These are phyloP conservation scores for Tolypocladium nubicola DNA, from an alignment of 2,329 filamentous ascomycete genomes.

Conservation along the genomic window DNA sequence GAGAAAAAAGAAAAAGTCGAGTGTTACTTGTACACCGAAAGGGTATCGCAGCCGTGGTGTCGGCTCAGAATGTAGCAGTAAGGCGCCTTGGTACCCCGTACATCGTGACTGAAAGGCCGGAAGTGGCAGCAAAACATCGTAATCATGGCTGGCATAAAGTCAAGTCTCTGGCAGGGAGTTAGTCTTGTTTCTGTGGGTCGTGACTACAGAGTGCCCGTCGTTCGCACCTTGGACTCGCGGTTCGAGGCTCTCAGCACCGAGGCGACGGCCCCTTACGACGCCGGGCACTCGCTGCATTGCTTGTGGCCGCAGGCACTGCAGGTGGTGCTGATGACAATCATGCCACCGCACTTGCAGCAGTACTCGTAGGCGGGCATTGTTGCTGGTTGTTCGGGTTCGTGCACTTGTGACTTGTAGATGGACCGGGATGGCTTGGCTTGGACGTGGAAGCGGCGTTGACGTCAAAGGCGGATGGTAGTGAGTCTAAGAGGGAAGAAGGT, in stretches of 20 bases:
- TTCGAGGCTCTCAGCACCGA: neutral
- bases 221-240: neutral
- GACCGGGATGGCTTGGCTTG: neutral
- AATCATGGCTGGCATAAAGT: neutral
- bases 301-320: constrained; percentile 40
- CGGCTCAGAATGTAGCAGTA: neutral
- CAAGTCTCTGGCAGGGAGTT: neutral
- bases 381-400: constrained; percentile 3
- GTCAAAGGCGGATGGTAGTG: neutral
- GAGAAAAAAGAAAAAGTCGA: neutral
- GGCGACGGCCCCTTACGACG: constrained; percentile 14
- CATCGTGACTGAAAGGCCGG: neutral
- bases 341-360: constrained; percentile 44
- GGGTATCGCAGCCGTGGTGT: constrained; percentile 11
- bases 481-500: neutral
- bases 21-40: neutral
- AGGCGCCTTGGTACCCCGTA: neutral
- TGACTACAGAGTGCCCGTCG: too few species aligned
- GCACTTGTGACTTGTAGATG: neutral
- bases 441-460: neutral
- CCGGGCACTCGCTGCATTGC: constrained; percentile 36
- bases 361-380: constrained; percentile 36
- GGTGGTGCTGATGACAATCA: constrained; percentile 46
- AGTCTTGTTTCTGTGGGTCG: neutral
- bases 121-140: neutral